Percentiles rank a stretch among this genome's conserved stretches.
These are phyloP conservation scores for Hymenoscyphus linearis DNA, from an alignment of 2,329 filamentous ascomycete genomes.

Conservation along the genomic window DNA sequence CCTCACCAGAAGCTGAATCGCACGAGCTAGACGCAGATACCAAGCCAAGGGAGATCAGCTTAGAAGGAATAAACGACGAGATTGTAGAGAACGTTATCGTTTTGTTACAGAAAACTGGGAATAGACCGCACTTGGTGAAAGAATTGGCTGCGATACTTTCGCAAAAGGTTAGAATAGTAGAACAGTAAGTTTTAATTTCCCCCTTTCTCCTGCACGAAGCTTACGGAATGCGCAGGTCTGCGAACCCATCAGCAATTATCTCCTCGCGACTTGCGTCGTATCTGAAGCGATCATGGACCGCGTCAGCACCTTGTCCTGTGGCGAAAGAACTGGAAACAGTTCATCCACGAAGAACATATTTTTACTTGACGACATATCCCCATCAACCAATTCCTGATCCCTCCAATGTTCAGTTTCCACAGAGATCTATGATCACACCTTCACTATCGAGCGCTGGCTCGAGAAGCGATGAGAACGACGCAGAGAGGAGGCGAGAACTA, in stretches of 20 bases:
- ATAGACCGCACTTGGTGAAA: slow-evolving; percentile 90
- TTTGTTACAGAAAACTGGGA: slow-evolving; percentile 83
- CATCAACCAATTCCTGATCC: slow-evolving; percentile 74
- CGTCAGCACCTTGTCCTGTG: slow-evolving; percentile 74
- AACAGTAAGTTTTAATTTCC: slow-evolving; percentile 65
- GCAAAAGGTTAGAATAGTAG: slow-evolving; percentile 72
- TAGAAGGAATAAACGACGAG: slow-evolving; percentile 84
- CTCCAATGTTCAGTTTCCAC: slow-evolving; percentile 43
- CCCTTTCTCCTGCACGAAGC: not conserved
- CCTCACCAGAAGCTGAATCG: slow-evolving; percentile 55
- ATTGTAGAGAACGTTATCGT: slow-evolving; percentile 88
- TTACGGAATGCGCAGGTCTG: slow-evolving; percentile 59
- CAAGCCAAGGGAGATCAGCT: slow-evolving; percentile 58
- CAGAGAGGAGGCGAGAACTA: slow-evolving; percentile 60
- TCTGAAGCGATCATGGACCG: slow-evolving; percentile 80
- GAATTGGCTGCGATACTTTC: slow-evolving; percentile 80
- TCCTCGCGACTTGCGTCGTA: slow-evolving; percentile 87
- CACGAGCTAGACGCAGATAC: slow-evolving; percentile 38
- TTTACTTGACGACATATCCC: slow-evolving; percentile 85
- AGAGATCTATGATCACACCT: slow-evolving; percentile 69
- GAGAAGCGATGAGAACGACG: slow-evolving; percentile 66
- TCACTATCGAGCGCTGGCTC: slow-evolving; percentile 69
- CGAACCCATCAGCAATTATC: slow-evolving; percentile 91
- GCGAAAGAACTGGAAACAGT: slow-evolving; percentile 89
- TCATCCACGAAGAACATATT: slow-evolving; percentile 92